A percentile compares a stretch with the other conserved stretches of the same genome.
Conservation (phyloP, 345 rosid genomes). For the Odontarrhena argentea region DNA sequence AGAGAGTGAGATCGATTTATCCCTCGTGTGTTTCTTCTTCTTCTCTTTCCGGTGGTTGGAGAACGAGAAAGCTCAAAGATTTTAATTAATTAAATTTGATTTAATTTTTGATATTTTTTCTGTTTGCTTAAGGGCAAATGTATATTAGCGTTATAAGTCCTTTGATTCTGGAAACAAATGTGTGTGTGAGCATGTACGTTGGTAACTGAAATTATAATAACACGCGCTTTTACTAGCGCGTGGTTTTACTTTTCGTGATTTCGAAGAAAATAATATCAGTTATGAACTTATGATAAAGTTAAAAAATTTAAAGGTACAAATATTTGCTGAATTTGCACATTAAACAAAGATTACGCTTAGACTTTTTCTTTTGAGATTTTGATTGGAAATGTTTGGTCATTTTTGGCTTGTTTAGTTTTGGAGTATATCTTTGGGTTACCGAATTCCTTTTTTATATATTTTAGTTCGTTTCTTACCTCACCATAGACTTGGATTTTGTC, state of each 20-base stretch:
- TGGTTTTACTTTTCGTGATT: constrained; percentile 9
- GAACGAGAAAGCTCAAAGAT: constrained; percentile 42
- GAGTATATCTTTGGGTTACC: constrained; percentile 4
- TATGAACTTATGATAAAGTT: not conserved
- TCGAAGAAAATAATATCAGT: not conserved
- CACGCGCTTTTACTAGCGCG: constrained; percentile 38
- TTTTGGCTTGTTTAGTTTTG: constrained; percentile 27
- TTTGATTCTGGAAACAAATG: constrained; percentile 22
- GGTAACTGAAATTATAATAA: constrained; percentile 19
- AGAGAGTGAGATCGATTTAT: constrained; percentile 20
- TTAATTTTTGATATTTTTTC: not conserved
- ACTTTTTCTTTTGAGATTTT: not conserved
- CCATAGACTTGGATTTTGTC: constrained; percentile 17
- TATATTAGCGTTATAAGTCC: not conserved
- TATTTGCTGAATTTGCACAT: constrained; percentile 30
- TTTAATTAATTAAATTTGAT: not conserved
- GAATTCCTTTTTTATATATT: not conserved
- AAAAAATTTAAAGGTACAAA: not conserved
- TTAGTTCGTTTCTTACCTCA: not conserved
- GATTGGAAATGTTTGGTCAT: not conserved
- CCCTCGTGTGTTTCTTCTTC: constrained; percentile 33
- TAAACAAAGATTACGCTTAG: not conserved
- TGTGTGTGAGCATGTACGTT: not conserved
- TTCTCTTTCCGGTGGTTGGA: constrained; percentile 44
- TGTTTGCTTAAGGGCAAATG: constrained; percentile 19